Conservation (phyloP, 352 stramenopile species). For the Globisporangium radiosum region DNA sequence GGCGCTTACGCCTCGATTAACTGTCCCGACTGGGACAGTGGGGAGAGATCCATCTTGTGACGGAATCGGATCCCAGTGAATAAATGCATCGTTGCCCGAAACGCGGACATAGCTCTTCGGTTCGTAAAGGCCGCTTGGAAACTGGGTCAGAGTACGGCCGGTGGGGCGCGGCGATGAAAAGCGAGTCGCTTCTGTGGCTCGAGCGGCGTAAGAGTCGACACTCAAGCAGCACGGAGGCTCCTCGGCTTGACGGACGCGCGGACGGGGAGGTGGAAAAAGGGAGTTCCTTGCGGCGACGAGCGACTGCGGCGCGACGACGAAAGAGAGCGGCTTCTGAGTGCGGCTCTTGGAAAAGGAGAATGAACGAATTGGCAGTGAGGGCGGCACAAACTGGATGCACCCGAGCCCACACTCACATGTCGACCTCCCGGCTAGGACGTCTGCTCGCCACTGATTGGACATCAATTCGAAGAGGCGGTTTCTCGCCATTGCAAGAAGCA, state of each 20-base stretch:
- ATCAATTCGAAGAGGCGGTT: background rate
- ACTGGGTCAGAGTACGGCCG: conserved; percentile 25
- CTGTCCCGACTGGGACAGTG: conserved; percentile 14
- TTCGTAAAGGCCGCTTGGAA: conserved; percentile 29
- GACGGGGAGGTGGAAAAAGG: background rate
- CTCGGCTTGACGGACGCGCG: conserved; percentile 14
- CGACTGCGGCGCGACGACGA: conserved; percentile 4
- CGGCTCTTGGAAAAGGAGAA: conserved; percentile 1
- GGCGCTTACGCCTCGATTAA: conserved; percentile 23
- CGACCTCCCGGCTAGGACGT: background rate
- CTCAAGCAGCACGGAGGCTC: conserved; percentile 9
- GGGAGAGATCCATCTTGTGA: conserved; percentile 8
- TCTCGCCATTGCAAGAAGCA: background rate
- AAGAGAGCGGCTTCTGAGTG: background rate
- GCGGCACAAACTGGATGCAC: background rate
- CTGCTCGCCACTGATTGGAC: background rate
- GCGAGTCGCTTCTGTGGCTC: conserved; percentile 29
- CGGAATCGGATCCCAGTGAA: conserved; percentile 5
- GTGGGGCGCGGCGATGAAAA: conserved; percentile 19
- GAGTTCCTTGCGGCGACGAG: background rate
- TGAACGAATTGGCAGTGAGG: background rate
- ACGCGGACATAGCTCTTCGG: conserved; percentile 30
- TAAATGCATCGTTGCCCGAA: conserved; percentile 14
- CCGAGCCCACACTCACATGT: background rate
- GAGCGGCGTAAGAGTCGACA: conserved; percentile 9